Base-by-base conservation (phyloP, 176 grass and related monocot genomes). In the Oropetium thomaeum region DNA sequence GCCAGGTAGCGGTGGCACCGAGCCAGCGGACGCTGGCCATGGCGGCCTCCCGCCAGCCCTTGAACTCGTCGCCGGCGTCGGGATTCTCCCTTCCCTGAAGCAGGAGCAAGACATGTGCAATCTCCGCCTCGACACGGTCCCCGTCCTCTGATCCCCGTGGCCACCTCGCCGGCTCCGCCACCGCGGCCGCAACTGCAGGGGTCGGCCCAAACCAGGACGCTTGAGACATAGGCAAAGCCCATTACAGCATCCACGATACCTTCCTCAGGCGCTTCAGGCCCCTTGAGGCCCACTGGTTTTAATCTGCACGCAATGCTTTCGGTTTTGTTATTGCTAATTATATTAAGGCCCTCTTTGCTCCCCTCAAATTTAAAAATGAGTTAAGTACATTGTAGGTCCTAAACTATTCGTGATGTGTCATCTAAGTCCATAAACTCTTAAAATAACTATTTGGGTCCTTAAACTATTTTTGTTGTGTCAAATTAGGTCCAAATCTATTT, bases 21-120 rank as follows among this genome's bases (percentile, higher is more conserved):
- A 11, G 77, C 90, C n/a, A 34, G 35, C 90, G 83, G 32, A 87
- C 81, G 72, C 47, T 72, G 14, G 88, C 75, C 61, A 83, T 77
- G 69, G 43, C 71, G 14, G 86, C 75, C 66, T 91, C 80, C 8
- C 77, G 33, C 81, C 87, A 83, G 5, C 85, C 70, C 34, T 70
- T 49, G 45, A 49, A 49, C 23, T 82, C 83, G 23, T 85, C 81
- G 67, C 84, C 80, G 7, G 65, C 80, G 60, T 87, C 78, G 4
- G 74, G 65, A 59, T 87, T 74, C 62, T 82, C 65, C 37, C 80
- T 61, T 0, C 25, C 52, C 62, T 67, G 33, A 87, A 81, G 81
- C 81, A 85, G 44, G 45, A 81, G 81, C 81, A 85, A 38, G 45
- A 60, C 16, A 55, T 25, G 87, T 80, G 85, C 59, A 89, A 34